phyloP scores from a whole-genome alignment of 345 rosid species.

The Arabis alpina region DNA sequence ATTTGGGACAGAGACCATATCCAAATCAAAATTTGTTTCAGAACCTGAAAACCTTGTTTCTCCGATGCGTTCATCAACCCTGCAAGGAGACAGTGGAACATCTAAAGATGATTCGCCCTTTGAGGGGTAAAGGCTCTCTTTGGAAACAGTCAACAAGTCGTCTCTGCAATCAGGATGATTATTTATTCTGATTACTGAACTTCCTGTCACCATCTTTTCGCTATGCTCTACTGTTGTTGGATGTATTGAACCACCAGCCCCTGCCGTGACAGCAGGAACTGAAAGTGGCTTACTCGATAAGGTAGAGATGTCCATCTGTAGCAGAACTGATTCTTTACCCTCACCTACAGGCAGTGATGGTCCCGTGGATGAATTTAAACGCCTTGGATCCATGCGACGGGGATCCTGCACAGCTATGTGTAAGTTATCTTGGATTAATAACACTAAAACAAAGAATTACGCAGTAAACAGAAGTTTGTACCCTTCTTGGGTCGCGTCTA shows the following conservation, averaged over 20 bases:
- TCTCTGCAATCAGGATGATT: slow-evolving; percentile 57
- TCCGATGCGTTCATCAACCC: slow-evolving; percentile 54
- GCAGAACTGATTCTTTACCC: slow-evolving; percentile 48
- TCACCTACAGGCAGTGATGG: slow-evolving; percentile 50
- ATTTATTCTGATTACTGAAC: slow-evolving; percentile 44
- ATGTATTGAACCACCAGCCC: slow-evolving; percentile 49
- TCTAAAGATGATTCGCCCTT: slow-evolving; percentile 59
- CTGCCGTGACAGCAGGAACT: slow-evolving; percentile 44
- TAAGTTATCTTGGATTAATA: slow-evolving; percentile 37
- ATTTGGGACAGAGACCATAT: slow-evolving; percentile 49
- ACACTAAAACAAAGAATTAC: slow-evolving; percentile 26
- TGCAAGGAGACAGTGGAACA: slow-evolving; percentile 51
- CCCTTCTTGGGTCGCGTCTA: slow-evolving; percentile 97
- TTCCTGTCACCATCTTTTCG: slow-evolving; percentile 55
- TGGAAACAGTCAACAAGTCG: slow-evolving; percentile 47
- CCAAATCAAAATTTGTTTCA: slow-evolving; percentile 52
- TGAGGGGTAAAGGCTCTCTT: slow-evolving; percentile 48
- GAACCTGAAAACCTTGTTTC: slow-evolving; percentile 49
- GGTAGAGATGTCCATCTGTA: slow-evolving; percentile 59
- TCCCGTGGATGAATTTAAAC: slow-evolving; percentile 54
- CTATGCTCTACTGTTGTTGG: slow-evolving; percentile 41
- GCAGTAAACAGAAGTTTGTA: slow-evolving; percentile 42
- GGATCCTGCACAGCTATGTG: slow-evolving; percentile 74
- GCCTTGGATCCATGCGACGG: slow-evolving; percentile 96
- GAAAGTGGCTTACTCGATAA: slow-evolving; percentile 52